Evolutionary conservation across 2,329 filamentous ascomycete species (phyloP), one percentile per base, ranked within the genome.

Genomic region (Fusarium dimerum): DNA sequence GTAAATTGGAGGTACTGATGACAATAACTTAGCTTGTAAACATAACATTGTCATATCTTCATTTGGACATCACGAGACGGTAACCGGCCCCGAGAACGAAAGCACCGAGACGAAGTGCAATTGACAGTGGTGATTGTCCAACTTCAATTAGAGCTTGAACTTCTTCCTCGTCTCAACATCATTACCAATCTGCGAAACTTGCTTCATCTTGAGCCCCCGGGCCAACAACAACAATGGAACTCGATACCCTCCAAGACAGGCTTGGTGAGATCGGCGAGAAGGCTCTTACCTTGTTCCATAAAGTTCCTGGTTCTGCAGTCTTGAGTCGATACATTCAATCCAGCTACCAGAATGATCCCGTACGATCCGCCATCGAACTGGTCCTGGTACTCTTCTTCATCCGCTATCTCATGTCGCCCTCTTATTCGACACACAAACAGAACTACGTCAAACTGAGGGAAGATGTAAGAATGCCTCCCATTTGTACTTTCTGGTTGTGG

Each of bases 261-360:
- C 76, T 83, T 61, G 64, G 83, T 56, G 74, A 79, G 52, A 70
- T 76, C 52, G 79, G 80, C 60, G 73, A 83, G 43, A 74, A 80
- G 55, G 76, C 81, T 20, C 77, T 78, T 48, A 76, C 84, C 53
- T 81, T 86, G 52, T 95, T 99, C 70, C 92, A 97, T 67, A 90
- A 89, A 67, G 83, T 99, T 39, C 95, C 94, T 30, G 94, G 94
- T 47, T 97, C 93, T 30, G 90, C 93, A 40, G 96, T 99, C 64
- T 80, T 97, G 66, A 84, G 96, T 63, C 90, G 94, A 57, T 99
- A 99, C 75, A 92, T 99, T 69, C 90, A 90, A 72, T 96, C 92
- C 52, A 96, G 92, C 71, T 97, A 99, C 77, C 94, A 99, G 76
- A 89, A 99, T 70, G 94, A 99, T 66, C 94, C 94, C 10, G 85